phyloP scores from a whole-genome alignment of 1,284 basidiomycete genomes.

The Leccinum insolens region DNA sequence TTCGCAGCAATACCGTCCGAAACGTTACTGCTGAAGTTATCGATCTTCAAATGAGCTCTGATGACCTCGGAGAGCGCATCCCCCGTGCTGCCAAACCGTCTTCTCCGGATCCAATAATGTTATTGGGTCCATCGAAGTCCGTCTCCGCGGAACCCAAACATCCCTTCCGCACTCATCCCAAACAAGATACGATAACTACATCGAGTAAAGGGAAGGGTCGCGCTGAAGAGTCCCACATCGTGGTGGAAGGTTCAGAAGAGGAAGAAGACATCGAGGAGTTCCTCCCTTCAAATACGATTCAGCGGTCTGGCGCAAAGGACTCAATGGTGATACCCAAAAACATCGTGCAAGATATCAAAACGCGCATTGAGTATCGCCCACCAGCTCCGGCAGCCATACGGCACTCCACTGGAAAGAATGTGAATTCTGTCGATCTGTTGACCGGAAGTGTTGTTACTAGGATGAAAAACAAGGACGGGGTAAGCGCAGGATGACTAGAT shows the following conservation, averaged over 20 bases:
- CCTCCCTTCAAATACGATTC: constrained; percentile 3
- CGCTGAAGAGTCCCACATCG: constrained; percentile 6
- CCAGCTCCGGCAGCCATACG: constrained; percentile 13
- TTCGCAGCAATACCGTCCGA: constrained; percentile 3
- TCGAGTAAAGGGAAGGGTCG: constrained; percentile 31
- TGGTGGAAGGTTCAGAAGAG: constrained; percentile 27
- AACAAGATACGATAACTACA: neutral
- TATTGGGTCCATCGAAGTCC: neutral
- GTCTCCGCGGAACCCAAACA: constrained; percentile 7
- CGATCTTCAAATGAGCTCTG: constrained; percentile 17
- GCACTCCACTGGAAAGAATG: neutral
- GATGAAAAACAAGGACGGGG: constrained; percentile 32
- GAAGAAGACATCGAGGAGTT: constrained; percentile 28
- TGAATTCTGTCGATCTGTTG: constrained; percentile 16
- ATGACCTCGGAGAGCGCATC: constrained; percentile 29
- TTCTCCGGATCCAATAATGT: constrained; percentile 30
- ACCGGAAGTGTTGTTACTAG: constrained; percentile 4
- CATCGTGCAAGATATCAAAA: constrained; percentile 14
- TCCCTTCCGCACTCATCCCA: constrained; percentile 28
- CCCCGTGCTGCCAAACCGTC: constrained; percentile 14
- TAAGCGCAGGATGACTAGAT: constrained; percentile 17
- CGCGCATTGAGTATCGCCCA: constrained; percentile 12
- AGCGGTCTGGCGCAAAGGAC: neutral
- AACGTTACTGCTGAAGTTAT: constrained; percentile 27
- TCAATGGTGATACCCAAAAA: constrained; percentile 22